These are phyloP conservation scores for Globisporangium radiosum DNA, from an alignment of 352 stramenopile species.

Conservation along the genomic window DNA sequence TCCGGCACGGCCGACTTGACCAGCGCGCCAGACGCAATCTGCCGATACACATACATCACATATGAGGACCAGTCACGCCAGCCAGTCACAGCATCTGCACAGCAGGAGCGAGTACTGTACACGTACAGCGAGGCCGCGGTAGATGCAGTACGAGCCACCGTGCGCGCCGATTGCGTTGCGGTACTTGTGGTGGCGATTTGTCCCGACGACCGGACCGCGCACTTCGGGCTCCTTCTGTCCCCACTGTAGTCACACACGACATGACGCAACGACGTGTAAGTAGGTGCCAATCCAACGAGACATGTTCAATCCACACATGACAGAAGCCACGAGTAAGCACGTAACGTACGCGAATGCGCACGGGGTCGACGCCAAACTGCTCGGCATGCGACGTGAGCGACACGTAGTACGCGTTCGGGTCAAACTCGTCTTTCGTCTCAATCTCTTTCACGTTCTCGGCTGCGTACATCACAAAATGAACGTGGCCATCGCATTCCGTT, in stretches of 20 bases:
- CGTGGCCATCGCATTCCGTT: not conserved
- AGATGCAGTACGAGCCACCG: conserved; percentile 97
- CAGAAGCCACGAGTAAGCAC: not conserved
- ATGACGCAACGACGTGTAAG: not conserved
- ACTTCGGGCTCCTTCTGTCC: conserved; percentile 87
- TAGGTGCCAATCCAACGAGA: not conserved
- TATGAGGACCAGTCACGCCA: not conserved
- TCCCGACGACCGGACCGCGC: conserved; percentile 93
- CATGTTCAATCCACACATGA: not conserved
- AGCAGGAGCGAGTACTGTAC: too few species aligned
- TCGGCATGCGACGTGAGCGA: conserved; percentile 84
- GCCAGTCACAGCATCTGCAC: too few species aligned
- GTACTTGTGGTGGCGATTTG: conserved; percentile 93
- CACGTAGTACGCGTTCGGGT: conserved; percentile 84
- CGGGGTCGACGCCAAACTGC: conserved; percentile 82
- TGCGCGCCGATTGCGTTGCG: conserved; percentile 98
- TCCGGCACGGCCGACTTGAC: conserved; percentile 58
- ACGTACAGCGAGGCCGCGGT: conserved; percentile 93
- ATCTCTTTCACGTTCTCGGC: conserved; percentile 79
- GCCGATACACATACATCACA: not conserved
- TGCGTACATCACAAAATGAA: conserved; percentile 9
- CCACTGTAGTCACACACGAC: conserved; percentile 61
- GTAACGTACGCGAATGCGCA: conserved; percentile 66
- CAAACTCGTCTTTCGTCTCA: conserved; percentile 79
- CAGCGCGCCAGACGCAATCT: conserved; percentile 70